Evolutionary conservation across 208 protist species (phyloP), one percentile per base, ranked within the genome.

Genomic region (Naegleria lovaniensis): DNA sequence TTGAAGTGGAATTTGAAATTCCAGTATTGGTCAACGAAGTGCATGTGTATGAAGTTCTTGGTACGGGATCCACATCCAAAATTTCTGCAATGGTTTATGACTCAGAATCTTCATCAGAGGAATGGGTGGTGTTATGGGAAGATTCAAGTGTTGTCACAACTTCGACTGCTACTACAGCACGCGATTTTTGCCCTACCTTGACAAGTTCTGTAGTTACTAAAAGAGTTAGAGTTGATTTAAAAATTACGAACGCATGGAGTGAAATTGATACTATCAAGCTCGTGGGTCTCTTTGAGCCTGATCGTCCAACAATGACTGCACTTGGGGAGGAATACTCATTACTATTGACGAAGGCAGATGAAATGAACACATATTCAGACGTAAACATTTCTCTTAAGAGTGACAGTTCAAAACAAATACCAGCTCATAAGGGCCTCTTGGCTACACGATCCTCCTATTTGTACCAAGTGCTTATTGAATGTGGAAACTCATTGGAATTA

Each of bases 121-220:
- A 79, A 79, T 79, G 67, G 67, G 36, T 79, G 25, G 67, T 79
- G 6, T 79, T 79, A 33, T 79, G 67, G 67, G 67, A 79, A 79
- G 67, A 36, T 36, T 36, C 5, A 79, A 79, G 4, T 36, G 29
- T 36, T 33, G 29, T 29, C 6, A 29, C 67, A 79, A 36, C 19
- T 36, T 25, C n/a, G 7, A 36, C 67, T 2, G 29, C 3, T 4
- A 36, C 67, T 36, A n/a, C 16, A 79, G 3, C 67, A 79, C 4
- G 55, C 1, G 55, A 67, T 19, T 79, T 79, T 36, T 15, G 4
- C 19, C 55, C 55, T 67, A 2, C 55, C 4, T 29, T 67, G 19
- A 29, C 6, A 3, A 15, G 19, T 29, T 29, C 1, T 29, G 55
- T 19, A 22, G 6, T 67, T 67, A 67, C 55, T 33, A 79, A 29